A percentile compares a stretch with the other conserved stretches of the same genome.
Evolutionary conservation across 2,329 filamentous ascomycete genomes (phyloP).

Genomic region (Sordariomycetes sp.): DNA sequence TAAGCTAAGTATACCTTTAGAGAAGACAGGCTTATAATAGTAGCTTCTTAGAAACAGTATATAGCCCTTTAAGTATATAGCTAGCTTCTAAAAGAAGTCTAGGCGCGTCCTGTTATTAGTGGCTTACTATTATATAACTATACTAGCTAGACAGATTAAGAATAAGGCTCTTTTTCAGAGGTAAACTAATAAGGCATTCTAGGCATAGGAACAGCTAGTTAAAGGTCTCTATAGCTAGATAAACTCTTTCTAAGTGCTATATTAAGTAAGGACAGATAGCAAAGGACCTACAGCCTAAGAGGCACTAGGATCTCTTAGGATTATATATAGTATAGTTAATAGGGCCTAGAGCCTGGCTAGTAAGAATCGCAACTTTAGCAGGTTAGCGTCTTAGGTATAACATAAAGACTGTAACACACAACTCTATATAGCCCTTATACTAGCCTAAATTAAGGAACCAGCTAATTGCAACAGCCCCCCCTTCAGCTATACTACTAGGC

Average conservation of each 20-base stretch:
- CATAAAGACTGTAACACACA: background rate
- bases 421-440: background rate
- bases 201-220: background rate
- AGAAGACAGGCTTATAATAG: too few species aligned
- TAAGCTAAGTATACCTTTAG: too few species aligned
- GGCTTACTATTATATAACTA: background rate
- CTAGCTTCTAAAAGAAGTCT: background rate
- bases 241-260: background rate
- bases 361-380: background rate
- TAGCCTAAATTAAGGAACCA: background rate
- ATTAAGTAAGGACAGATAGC: background rate
- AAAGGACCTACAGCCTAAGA: background rate
- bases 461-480: background rate
- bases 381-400: background rate
- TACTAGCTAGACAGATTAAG: background rate
- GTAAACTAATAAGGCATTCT: background rate
- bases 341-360: background rate
- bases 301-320: background rate
- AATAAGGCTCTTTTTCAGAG: background rate
- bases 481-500: background rate
- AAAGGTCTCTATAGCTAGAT: background rate
- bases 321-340: background rate
- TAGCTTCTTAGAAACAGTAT: too few species aligned
- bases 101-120: background rate
- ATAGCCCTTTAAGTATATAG: background rate